phyloP scores from a whole-genome alignment of 306 rosid genomes.

The Citrullus colocynthis region DNA sequence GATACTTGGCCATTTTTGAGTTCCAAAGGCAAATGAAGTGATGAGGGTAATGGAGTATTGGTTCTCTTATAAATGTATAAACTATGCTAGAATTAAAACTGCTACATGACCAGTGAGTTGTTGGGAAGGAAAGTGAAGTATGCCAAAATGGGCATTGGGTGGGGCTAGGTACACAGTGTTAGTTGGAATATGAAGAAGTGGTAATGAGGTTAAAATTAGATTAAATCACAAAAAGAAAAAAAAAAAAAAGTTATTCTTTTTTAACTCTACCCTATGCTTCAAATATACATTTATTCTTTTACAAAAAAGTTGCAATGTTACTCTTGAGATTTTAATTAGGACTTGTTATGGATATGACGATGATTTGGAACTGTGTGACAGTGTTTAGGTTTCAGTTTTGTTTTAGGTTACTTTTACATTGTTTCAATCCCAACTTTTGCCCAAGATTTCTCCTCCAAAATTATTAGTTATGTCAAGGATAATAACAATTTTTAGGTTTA shows the following conservation, averaged over 20 bases:
- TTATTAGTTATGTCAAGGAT: too few relatives aligned
- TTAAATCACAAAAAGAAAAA: too few relatives aligned
- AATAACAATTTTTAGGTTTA: too few relatives aligned
- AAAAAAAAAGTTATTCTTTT: too few relatives aligned
- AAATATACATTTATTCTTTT: too few relatives aligned
- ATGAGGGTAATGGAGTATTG: neutral
- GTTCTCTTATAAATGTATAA: neutral
- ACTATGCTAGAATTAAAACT: neutral
- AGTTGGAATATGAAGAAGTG: neutral
- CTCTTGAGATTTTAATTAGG: too few relatives aligned
- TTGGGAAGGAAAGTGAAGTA: neutral
- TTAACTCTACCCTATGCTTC: too few relatives aligned
- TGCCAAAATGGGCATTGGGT: neutral
- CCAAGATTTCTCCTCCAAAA: too few relatives aligned
- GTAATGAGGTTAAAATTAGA: neutral
- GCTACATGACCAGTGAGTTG: neutral
- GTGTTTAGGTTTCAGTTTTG: too few relatives aligned
- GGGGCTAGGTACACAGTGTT: neutral
- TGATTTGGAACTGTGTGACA: neutral
- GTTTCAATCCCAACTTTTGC: too few relatives aligned
- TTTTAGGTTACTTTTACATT: too few relatives aligned
- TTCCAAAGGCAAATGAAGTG: neutral
- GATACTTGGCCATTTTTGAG: neutral
- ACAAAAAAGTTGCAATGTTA: too few relatives aligned
- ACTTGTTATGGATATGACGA: neutral